Conservation (phyloP, 2,329 filamentous ascomycete genomes). For the Plectosphaerella sp. region DNA sequence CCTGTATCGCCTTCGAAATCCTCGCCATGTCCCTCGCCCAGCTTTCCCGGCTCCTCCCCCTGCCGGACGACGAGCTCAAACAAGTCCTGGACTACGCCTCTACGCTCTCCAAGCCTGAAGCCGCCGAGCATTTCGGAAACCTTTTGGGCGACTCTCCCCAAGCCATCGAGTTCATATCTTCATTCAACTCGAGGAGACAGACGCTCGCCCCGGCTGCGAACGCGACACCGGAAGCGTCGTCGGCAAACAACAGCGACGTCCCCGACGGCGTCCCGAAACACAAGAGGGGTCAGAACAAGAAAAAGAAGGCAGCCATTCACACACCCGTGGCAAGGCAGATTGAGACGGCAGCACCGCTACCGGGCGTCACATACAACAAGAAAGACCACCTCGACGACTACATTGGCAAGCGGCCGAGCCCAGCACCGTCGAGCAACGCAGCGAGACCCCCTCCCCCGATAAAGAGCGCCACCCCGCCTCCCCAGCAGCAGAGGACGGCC, state of each 20-base stretch:
- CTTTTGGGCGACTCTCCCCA: conserved; percentile 82
- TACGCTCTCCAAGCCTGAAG: conserved; percentile 70
- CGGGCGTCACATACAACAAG: conserved; percentile 71
- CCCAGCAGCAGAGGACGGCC: conserved; percentile 55
- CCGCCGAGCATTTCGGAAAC: conserved; percentile 81
- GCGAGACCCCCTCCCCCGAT: conserved; percentile 24
- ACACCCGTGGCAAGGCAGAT: conserved; percentile 59
- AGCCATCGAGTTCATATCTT: conserved; percentile 70
- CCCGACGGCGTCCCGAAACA: conserved; percentile 43
- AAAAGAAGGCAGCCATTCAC: conserved; percentile 58
- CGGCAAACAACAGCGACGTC: conserved; percentile 1
- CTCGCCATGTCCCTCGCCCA: conserved; percentile 54
- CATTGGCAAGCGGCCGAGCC: conserved; percentile 48
- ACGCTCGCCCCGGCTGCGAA: conserved; percentile 20
- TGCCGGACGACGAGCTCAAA: conserved; percentile 78
- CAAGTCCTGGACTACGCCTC: conserved; percentile 81
- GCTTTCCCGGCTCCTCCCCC: conserved; percentile 73
- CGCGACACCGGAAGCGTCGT: background rate
- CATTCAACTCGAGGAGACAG: conserved; percentile 67
- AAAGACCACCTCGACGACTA: conserved; percentile 68
- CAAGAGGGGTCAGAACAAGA: conserved; percentile 45
- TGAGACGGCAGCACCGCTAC: conserved; percentile 58
- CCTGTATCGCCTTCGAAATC: background rate
- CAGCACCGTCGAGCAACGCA: conserved; percentile 31
- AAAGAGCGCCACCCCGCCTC: conserved; percentile 12